Percentiles rank a stretch among this genome's conserved stretches.
phyloP scores from a whole-genome alignment of 805 yeast species.

The Metschnikowia similis region DNA sequence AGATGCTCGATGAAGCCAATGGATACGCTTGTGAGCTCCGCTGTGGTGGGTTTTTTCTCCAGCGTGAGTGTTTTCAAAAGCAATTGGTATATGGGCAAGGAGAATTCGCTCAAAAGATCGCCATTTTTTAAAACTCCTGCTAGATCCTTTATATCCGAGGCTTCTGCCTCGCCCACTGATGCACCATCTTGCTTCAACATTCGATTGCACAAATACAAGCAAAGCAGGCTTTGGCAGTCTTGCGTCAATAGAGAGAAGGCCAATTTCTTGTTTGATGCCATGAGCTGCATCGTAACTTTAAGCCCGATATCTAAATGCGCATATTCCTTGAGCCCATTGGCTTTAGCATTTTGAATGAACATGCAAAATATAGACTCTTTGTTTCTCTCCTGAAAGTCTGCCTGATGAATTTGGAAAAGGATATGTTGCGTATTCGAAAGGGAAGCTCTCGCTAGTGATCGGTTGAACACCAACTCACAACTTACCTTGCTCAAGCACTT shows the following conservation, averaged over 20 bases:
- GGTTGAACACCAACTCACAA: conserved; percentile 5
- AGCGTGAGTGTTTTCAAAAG: conserved; percentile 27
- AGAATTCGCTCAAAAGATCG: conserved; percentile 28
- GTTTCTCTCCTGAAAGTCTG: conserved; percentile 12
- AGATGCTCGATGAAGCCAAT: conserved; percentile 12
- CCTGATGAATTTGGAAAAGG: conserved; percentile 12
- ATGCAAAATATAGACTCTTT: conserved; percentile 11
- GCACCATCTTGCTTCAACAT: conserved; percentile 21
- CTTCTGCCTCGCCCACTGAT: not conserved
- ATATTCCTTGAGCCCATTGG: not conserved
- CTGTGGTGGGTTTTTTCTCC: conserved; percentile 12
- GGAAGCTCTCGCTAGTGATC: conserved; percentile 1
- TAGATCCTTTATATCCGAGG: not conserved
- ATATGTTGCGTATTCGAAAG: conserved; percentile 12
- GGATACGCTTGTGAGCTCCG: conserved; percentile 9
- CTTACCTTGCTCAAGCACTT: not conserved
- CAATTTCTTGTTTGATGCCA: conserved; percentile 2
- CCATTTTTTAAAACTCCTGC: not conserved
- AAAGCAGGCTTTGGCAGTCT: conserved; percentile 28
- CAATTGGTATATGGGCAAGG: conserved; percentile 40
- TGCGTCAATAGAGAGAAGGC: conserved; percentile 5
- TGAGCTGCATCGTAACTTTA: conserved; percentile 1
- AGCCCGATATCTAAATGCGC: not conserved
- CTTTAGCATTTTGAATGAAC: conserved; percentile 13
- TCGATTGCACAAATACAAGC: conserved; percentile 41